These are phyloP conservation scores for Favolaschia claudopus DNA, from an alignment of 768 basidiomycete genomes.

Conservation along the genomic window DNA sequence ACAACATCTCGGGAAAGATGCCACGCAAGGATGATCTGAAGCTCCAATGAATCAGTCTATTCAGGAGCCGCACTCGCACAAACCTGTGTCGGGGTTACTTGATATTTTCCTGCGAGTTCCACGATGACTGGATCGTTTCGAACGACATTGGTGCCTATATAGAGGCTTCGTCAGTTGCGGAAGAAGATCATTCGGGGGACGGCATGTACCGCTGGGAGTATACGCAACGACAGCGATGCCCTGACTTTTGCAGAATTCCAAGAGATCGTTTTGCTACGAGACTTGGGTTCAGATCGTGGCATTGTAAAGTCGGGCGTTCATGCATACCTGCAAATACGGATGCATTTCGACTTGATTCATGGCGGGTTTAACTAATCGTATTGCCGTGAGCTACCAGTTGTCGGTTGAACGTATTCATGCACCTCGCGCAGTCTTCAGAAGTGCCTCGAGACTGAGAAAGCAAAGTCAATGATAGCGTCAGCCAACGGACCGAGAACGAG, in stretches of 20 bases:
- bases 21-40: slow-evolving; percentile 40
- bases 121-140: slow-evolving; percentile 36
- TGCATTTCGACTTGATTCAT: slow-evolving; percentile 41
- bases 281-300: slow-evolving; percentile 39
- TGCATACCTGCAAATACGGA: no score
- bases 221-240: slow-evolving; percentile 43
- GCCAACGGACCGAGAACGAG: background rate
- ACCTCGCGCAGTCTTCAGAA: slow-evolving; percentile 32
- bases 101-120: slow-evolving; percentile 39
- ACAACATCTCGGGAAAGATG: slow-evolving; percentile 36
- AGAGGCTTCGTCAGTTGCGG: background rate
- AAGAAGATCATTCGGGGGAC: background rate
- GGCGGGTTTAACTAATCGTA: slow-evolving; percentile 35
- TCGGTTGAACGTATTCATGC: no score
- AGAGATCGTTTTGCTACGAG: slow-evolving; percentile 39
- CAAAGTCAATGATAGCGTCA: background rate
- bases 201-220: slow-evolving; percentile 34
- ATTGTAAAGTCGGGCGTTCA: no score
- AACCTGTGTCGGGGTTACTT: slow-evolving; percentile 31
- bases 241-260: slow-evolving; percentile 35
- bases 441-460: slow-evolving; percentile 23
- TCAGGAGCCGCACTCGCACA: background rate
- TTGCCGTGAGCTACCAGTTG: no score
- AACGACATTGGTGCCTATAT: slow-evolving; percentile 32
- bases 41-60: background rate